phyloP scores from a whole-genome alignment of 176 grass and related monocot species.

The Aegilops speltoides region DNA sequence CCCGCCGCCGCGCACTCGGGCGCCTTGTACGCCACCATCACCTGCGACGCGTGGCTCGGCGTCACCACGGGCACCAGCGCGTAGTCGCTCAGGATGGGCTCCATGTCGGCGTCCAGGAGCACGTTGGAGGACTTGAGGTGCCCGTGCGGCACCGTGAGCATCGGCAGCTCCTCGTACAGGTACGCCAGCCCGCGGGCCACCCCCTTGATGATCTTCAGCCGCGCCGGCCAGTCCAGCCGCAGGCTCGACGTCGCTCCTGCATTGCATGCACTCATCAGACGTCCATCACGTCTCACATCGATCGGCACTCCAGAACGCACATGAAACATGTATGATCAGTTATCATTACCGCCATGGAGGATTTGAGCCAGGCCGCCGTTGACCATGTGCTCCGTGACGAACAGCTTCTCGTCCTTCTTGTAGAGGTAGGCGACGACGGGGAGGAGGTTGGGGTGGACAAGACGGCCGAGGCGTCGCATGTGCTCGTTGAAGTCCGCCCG shows the following conservation, averaged over 20 bases:
- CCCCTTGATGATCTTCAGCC: slow-evolving; percentile 82
- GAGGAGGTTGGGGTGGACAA: slow-evolving; percentile 79
- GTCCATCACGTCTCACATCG: neutral
- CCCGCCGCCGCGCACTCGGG: slow-evolving; percentile 58
- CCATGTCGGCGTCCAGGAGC: slow-evolving; percentile 50
- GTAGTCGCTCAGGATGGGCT: slow-evolving; percentile 83
- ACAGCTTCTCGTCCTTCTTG: slow-evolving; percentile 88
- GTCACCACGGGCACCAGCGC: slow-evolving; percentile 67
- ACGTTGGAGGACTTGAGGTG: slow-evolving; percentile 97
- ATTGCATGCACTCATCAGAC: neutral
- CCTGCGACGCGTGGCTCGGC: slow-evolving; percentile 48
- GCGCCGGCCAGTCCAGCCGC: slow-evolving; percentile 62
- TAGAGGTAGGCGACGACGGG: slow-evolving; percentile 85
- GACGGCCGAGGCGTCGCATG: slow-evolving; percentile 69
- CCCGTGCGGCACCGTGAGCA: slow-evolving; percentile 80
- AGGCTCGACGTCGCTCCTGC: slow-evolving; percentile 52
- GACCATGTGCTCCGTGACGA: slow-evolving; percentile 65
- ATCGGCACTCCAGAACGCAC: neutral
- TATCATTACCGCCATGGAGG: slow-evolving; percentile 52
- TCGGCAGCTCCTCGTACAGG: slow-evolving; percentile 86
- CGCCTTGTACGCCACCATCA: slow-evolving; percentile 92
- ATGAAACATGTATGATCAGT: neutral
- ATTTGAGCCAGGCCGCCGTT: slow-evolving; percentile 83
- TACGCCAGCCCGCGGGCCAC: slow-evolving; percentile 72
- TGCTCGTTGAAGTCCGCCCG: slow-evolving; percentile 78